These are phyloP conservation scores for Rhodofomes roseus DNA, from an alignment of 1,284 basidiomycete genomes.

Conservation along the genomic window DNA sequence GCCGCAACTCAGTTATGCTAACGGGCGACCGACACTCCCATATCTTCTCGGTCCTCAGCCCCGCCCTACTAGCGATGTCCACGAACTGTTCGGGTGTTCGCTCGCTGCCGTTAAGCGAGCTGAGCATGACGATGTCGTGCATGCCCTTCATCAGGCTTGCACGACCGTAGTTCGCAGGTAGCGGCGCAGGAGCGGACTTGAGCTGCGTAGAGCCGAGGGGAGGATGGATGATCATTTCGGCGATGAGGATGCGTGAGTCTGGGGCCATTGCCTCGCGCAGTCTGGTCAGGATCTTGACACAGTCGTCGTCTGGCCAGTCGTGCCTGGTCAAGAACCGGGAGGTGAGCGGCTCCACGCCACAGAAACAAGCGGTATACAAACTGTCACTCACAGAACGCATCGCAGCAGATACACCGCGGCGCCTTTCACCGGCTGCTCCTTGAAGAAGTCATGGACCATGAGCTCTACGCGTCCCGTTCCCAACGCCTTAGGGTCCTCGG, in stretches of 20 bases:
- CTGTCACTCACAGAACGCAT: slow-evolving; percentile 16
- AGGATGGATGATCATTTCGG: slow-evolving; percentile 7
- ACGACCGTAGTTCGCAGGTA: slow-evolving; percentile 11
- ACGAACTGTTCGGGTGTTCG: slow-evolving; percentile 5
- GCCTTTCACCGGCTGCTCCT: slow-evolving; percentile 24
- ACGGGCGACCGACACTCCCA: slow-evolving; percentile 7
- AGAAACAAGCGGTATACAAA: not conserved
- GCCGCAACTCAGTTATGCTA: slow-evolving; percentile 6
- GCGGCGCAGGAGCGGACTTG: slow-evolving; percentile 5
- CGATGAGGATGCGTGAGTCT: slow-evolving; percentile 9
- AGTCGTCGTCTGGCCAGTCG: slow-evolving; percentile 13
- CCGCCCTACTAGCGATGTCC: slow-evolving; percentile 1
- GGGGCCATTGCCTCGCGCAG: slow-evolving; percentile 4
- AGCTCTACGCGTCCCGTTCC: slow-evolving; percentile 5
- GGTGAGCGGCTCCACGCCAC: no score
- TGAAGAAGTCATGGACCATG: slow-evolving; percentile 29
- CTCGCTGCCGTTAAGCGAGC: slow-evolving; percentile 7
- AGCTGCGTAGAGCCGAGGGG: slow-evolving; percentile 5
- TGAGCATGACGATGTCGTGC: slow-evolving; percentile 8
- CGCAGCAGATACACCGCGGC: slow-evolving; percentile 27
- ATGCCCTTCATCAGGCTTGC: slow-evolving; percentile 1
- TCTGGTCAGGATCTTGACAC: slow-evolving; percentile 6
- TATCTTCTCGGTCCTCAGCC: not conserved
- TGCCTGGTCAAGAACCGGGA: no score
- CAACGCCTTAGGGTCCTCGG: slow-evolving; percentile 4